phyloP scores from a whole-genome alignment of 352 stramenopile genomes.

The Phytophthora melonis region DNA sequence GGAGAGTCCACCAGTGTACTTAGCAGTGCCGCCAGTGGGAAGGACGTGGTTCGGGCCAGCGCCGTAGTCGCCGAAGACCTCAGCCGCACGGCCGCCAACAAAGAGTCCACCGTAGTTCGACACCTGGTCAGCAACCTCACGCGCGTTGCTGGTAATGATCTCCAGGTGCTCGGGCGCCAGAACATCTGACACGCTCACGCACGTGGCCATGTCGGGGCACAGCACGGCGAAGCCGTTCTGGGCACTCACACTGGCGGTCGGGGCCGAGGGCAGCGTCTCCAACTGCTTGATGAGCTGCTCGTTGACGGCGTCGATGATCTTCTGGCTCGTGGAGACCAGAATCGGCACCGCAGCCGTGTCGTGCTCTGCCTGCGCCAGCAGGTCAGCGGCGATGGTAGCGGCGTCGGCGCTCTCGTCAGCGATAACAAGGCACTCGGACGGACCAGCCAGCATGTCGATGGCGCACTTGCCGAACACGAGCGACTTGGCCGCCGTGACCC shows the following conservation, averaged over 20 bases:
- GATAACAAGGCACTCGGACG: conserved; percentile 98
- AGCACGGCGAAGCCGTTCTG: conserved; percentile 85
- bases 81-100: conserved; percentile 94
- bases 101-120: conserved; percentile 94
- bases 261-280: conserved; percentile 68
- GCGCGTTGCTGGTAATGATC: conserved; percentile 91
- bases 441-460: conserved; percentile 99
- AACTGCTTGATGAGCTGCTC: conserved; percentile 81
- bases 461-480: conserved; percentile 97
- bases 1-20: conserved; percentile 97
- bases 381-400: conserved; percentile 76
- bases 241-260: conserved; percentile 72
- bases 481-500: conserved; percentile 99
- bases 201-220: conserved; percentile 71
- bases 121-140: conserved; percentile 84
- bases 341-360: conserved; percentile 98
- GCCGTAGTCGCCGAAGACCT: conserved; percentile 98
- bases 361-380: conserved; percentile 95
- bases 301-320: conserved; percentile 94
- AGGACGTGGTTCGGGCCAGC: conserved; percentile 99
- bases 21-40: conserved; percentile 96
- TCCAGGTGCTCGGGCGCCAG: conserved; percentile 91
- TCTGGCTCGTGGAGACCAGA: conserved; percentile 91
- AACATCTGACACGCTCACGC: conserved; percentile 88
- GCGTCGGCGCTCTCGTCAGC: conserved; percentile 91